Base-by-base conservation (phyloP, 129 eudicot species). In the Flaveria ramosissima region DNA sequence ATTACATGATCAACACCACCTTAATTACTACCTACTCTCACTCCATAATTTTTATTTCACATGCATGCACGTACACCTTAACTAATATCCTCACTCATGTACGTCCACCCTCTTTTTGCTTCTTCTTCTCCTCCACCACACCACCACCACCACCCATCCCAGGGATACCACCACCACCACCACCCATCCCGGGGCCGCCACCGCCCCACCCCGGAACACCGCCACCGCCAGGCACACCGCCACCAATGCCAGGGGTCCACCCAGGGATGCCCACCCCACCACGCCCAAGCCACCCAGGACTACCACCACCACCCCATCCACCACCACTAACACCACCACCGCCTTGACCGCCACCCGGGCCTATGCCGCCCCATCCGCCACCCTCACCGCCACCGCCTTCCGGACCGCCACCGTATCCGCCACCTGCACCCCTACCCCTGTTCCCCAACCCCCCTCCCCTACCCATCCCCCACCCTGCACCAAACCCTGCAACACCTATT, bases 231-330 rank as follows among this genome's bases (percentile, higher is more conserved):
- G 51, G 16, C 0, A 32, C 41, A 20, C 83, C 71, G 2, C 83
- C 78, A 21, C 78, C 74, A 10, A 65, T 21, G 2, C 82, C 76
- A 21, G 56, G 26, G 0, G 48, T 45, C 48, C 48, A 45, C 9
- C 87, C 87, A 21, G 78, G 80, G 26, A 61, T 19, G 12, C 85
- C 71, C 55, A 71, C 2, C 4, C 73, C 76, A 11, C 74, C 72
- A 26, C 80, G 36, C 3, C 59, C 72, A 23, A 69, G 50, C 80
- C 85, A 76, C 20, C 88, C 85, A 45, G 76, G 76, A 19, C 85
- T 78, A n/a, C 85, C 78, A 20, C 88, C 88, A 23, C 85, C 78
- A 13, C 85, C 82, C 24, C 26, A 65, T 6, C 77, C 82, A 57
- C 84, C 85, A 3, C 77, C 73, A 56, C 80, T 68, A 9, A 17